Evolutionary conservation across 345 rosid genomes (phyloP), one percentile per base, ranked within the genome.

Genomic region (Salix suchowensis): DNA sequence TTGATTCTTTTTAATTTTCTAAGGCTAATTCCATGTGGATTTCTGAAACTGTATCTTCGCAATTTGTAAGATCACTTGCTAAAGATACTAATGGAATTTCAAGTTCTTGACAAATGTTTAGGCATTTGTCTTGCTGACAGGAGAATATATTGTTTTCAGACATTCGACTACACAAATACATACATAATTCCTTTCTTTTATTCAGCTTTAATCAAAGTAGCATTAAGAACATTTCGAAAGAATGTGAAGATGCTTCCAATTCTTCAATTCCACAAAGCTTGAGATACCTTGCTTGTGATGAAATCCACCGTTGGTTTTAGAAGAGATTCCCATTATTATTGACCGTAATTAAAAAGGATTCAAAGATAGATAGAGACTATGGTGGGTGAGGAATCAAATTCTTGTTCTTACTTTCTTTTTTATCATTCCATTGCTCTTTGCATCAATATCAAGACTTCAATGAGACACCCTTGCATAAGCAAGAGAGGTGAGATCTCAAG

Each of bases 251-350:
- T 78, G 82, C 84, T 52, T 55, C 68, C 72, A 61, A 55, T 37
- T 58, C 65, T 74, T 76, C 37, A 67, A 69, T 79, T 75, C 54
- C 67, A 36, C 79, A 40, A 77, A 77, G 48, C 34, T 77, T 54
- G 14, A 81, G 76, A 84, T 84, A 37, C 87, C 61, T 77, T 54
- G 80, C 83, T 83, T 83, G 54, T 52, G 46, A 6, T 23, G 46
- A 62, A 82, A 81, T 84, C 76, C 30, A 73, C 74, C 65, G 46
- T 54, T 72, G 26, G n/a, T 36, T 67, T 55, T 21, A 44, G 42
- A 26, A 23, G 32, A 73, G 42, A 62, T 70, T 64, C 19, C 44
- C 24, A 52, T 34, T 48, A 5, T 36, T 65, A 13, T 73, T 40
- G 44, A 40, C 44, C 44, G 0, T 40, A 65, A 26, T 64, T 58